Conservation (phyloP, 176 grass and related monocot genomes). For the Carex kokanica region DNA sequence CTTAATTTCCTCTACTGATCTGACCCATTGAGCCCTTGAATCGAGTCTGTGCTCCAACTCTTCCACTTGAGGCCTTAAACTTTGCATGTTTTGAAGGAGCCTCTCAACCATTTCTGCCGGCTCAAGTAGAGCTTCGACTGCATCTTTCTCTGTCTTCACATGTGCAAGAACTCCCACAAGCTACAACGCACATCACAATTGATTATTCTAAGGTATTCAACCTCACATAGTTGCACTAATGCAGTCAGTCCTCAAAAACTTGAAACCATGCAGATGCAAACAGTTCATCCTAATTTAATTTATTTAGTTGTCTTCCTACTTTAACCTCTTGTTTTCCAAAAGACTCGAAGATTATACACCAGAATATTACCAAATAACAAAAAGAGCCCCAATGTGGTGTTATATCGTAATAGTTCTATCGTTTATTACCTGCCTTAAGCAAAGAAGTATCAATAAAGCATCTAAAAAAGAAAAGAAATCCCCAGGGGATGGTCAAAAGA, state of each 20-base stretch:
- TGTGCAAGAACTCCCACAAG: constrained; percentile 74
- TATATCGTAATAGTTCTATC: background rate
- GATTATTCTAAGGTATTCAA: constrained; percentile 11
- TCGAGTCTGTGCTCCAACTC: constrained; percentile 77
- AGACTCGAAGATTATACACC: background rate
- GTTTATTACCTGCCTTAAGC: background rate
- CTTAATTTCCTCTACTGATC: constrained; percentile 77
- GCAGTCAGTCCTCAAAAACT: background rate
- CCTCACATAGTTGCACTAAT: background rate
- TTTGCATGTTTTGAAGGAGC: constrained; percentile 49
- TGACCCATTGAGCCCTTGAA: constrained; percentile 75
- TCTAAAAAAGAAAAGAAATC: background rate
- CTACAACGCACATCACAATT: constrained; percentile 38
- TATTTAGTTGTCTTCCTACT: background rate
- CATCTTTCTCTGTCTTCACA: constrained; percentile 75
- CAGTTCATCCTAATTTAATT: background rate
- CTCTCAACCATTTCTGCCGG: constrained; percentile 49
- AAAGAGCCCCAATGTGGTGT: background rate
- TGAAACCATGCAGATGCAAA: background rate
- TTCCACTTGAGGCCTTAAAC: constrained; percentile 47
- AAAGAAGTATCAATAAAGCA: background rate
- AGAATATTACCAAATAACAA: background rate
- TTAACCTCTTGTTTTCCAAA: background rate
- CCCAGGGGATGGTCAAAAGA: background rate
- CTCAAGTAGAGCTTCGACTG: constrained; percentile 53